phyloP scores from a whole-genome alignment of 192 early-diverging fungal genomes.

The Umbelopsis sp. region DNA sequence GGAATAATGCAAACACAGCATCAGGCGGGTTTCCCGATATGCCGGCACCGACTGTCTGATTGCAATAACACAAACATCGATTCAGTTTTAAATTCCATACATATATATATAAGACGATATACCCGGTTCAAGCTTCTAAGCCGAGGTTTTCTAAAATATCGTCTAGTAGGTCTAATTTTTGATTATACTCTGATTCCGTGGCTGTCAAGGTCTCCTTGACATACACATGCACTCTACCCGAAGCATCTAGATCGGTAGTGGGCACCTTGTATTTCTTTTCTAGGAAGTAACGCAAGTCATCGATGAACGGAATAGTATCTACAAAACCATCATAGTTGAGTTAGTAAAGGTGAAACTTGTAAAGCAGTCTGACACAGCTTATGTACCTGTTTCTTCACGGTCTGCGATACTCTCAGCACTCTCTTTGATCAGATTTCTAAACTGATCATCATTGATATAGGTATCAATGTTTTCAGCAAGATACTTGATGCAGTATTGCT shows the following conservation, averaged over 20 bases:
- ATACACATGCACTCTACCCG: slow-evolving; percentile 34
- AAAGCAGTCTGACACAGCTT: neutral
- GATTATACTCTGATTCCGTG: slow-evolving; percentile 39
- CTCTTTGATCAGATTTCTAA: slow-evolving; percentile 42
- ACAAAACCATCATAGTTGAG: neutral
- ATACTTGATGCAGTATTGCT: slow-evolving; percentile 45
- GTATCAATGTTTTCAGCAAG: slow-evolving; percentile 47
- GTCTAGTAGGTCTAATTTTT: slow-evolving; percentile 44
- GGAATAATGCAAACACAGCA: too few species aligned
- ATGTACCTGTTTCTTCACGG: slow-evolving; percentile 44
- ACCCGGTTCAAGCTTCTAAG: slow-evolving; percentile 32
- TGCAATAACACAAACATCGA: neutral
- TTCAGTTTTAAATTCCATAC: neutral
- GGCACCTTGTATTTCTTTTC: slow-evolving; percentile 34
- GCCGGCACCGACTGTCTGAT: too few species aligned
- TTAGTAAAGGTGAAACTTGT: neutral
- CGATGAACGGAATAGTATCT: slow-evolving; percentile 58
- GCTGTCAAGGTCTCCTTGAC: slow-evolving; percentile 36
- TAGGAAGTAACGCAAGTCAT: slow-evolving; percentile 55
- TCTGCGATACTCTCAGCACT: slow-evolving; percentile 40
- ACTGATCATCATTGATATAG: slow-evolving; percentile 27
- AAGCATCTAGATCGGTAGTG: slow-evolving; percentile 29
- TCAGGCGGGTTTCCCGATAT: too few species aligned
- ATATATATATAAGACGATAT: neutral
- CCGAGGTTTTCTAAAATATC: slow-evolving; percentile 45